Evolutionary conservation across 495 filamentous ascomycete genomes (phyloP), one percentile per base, ranked within the genome.

Genomic region (Daldinia decipiens): DNA sequence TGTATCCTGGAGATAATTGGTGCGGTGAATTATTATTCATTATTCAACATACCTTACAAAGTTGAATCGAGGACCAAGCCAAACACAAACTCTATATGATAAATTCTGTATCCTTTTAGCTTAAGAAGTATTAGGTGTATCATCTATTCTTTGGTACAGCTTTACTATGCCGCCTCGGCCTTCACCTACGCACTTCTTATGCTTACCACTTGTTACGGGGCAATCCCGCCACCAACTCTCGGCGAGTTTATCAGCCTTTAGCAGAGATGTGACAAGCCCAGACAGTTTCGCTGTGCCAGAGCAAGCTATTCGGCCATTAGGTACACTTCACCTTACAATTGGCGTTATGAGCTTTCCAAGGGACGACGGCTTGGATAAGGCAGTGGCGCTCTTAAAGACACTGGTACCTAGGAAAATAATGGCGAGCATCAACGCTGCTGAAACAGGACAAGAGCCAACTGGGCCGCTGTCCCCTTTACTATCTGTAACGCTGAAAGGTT

Each of bases 181-280:
- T 8, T 51, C 67, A 17, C 84, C 92, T n/a, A 97, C 94, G 0
- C 94, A 97, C 78, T 97, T 97, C 77, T 87, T 97, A 39, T 95
- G 92, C 79, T 78, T 97, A 56, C 93, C 94, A 9, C 88, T 97
- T 66, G 83, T 91, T 63, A 93, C 87, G 29, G 27, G 80, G 0
- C 36, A 75, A 15, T 93, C 92, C 1, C 82, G 88, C 13, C 83
- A 85, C 0, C 88, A 93, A 67, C 84, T 97, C 3, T 80, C 89
- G 32, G 69, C 74, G 13, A 87, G 87, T 2, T 78, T 97, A 17
- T 78, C 81, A 3, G 59, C 79, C 19, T 95, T 97, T 76, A 84
- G 82, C 55, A 74, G 83, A 9, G 85, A 89, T 38, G 81, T 91
- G 39, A 76, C 80, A 11, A 74, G 65, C 52, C 65, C 77, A 31